Evolutionary conservation across 495 filamentous ascomycete species (phyloP).

Genomic region (Lophiotrema nucula): DNA sequence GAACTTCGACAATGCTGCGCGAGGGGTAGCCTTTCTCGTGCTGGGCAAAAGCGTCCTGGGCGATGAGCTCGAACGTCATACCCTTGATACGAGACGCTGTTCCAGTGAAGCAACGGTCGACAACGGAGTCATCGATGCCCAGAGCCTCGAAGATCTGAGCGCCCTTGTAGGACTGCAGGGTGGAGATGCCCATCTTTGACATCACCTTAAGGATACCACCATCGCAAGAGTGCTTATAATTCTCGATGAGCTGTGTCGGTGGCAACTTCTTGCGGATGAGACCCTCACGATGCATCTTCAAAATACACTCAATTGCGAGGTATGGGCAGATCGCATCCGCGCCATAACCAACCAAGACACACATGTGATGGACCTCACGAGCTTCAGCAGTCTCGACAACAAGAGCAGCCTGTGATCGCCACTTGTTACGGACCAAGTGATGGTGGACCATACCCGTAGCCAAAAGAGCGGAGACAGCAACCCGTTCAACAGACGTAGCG

Average conservation of each 20-base stretch:
- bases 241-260: constrained; percentile 83
- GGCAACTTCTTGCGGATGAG: constrained; percentile 86
- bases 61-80: constrained; percentile 93
- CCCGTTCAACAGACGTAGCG: constrained; percentile 76
- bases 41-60: constrained; percentile 93
- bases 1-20: constrained; percentile 71
- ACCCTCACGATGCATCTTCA: constrained; percentile 97
- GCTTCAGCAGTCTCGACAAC: constrained; percentile 95
- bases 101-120: constrained; percentile 94
- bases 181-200: constrained; percentile 99
- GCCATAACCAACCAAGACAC: constrained; percentile 93
- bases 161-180: constrained; percentile 96
- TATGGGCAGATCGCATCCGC: constrained; percentile 97
- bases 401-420: constrained; percentile 85
- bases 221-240: constrained; percentile 98
- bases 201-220: constrained; percentile 99
- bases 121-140: constrained; percentile 90
- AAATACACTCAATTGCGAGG: constrained; percentile 93
- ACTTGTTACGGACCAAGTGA: constrained; percentile 94
- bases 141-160: constrained; percentile 99
- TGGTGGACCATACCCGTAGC: constrained; percentile 96
- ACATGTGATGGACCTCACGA: constrained; percentile 98
- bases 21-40: constrained; percentile 95
- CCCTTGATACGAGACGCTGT: constrained; percentile 96
- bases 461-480: constrained; percentile 84